Conservation (phyloP, 2,329 filamentous ascomycete genomes). For the Verticillium nubilum region DNA sequence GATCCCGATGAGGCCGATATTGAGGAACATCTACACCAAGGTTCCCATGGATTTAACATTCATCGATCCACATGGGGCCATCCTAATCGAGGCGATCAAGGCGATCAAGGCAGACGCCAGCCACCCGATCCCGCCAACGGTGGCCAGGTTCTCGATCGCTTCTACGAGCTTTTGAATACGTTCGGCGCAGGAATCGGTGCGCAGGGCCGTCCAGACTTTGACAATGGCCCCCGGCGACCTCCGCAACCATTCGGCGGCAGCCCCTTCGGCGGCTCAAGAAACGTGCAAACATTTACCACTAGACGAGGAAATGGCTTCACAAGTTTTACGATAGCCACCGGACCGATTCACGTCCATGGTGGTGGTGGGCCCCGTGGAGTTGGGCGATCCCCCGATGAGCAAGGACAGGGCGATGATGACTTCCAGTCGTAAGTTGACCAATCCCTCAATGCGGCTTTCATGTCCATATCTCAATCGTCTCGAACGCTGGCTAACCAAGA, state of each 20-base stretch:
- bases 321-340: slow-evolving; percentile 43
- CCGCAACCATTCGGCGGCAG: neutral
- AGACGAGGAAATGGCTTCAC: slow-evolving; percentile 19
- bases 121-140: slow-evolving; percentile 19
- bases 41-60: slow-evolving; percentile 32
- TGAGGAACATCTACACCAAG: slow-evolving; percentile 40
- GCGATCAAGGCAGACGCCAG: neutral
- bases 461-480: slow-evolving; percentile 4
- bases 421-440: slow-evolving; percentile 42
- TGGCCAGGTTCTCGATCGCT: slow-evolving; percentile 33
- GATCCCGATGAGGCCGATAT: slow-evolving; percentile 57
- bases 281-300: neutral
- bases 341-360: slow-evolving; percentile 19
- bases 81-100: neutral
- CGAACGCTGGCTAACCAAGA: slow-evolving; percentile 23
- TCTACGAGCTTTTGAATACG: slow-evolving; percentile 37
- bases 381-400: slow-evolving; percentile 9
- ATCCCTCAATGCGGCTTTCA: neutral
- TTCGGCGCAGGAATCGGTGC: slow-evolving; percentile 18
- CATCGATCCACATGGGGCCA: slow-evolving; percentile 25
- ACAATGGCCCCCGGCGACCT: neutral
- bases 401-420: slow-evolving; percentile 24
- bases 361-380: slow-evolving; percentile 10
- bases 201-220: neutral
- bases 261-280: neutral